Evolutionary conservation across 73 alveolate genomes (phyloP).

Genomic region (Stentor roeselii): DNA sequence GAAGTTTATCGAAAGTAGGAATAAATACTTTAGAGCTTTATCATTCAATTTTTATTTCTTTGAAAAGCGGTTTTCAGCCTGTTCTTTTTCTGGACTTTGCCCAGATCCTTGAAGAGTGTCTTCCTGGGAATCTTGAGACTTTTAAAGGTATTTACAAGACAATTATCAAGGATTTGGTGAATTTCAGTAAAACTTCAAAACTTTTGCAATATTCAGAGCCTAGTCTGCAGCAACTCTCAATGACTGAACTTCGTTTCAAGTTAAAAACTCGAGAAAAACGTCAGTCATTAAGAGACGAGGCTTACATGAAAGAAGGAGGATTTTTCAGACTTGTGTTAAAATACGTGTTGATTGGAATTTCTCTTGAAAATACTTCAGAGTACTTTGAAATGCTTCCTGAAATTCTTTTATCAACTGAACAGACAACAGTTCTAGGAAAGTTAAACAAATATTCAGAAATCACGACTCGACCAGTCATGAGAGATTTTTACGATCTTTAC

Average conservation of each 20-base stretch:
- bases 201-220: background rate
- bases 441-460: background rate
- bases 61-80: background rate
- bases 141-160: background rate
- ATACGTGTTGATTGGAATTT: background rate
- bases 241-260: background rate
- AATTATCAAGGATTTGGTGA: background rate
- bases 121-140: background rate
- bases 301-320: slow-evolving; percentile 17
- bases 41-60: background rate
- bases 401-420: background rate
- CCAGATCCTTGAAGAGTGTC: background rate
- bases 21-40: background rate
- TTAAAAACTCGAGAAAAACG: background rate
- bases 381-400: background rate
- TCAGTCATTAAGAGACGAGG: background rate
- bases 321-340: background rate
- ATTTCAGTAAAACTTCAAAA: background rate
- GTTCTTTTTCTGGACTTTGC: background rate
- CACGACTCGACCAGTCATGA: background rate
- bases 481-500: background rate
- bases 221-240: background rate
- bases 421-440: background rate
- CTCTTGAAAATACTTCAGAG: background rate
- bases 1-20: background rate